Evolutionary conservation across 441 rosid genomes (phyloP), one percentile per base, ranked within the genome.

Genomic region (Gossypium gossypioides): DNA sequence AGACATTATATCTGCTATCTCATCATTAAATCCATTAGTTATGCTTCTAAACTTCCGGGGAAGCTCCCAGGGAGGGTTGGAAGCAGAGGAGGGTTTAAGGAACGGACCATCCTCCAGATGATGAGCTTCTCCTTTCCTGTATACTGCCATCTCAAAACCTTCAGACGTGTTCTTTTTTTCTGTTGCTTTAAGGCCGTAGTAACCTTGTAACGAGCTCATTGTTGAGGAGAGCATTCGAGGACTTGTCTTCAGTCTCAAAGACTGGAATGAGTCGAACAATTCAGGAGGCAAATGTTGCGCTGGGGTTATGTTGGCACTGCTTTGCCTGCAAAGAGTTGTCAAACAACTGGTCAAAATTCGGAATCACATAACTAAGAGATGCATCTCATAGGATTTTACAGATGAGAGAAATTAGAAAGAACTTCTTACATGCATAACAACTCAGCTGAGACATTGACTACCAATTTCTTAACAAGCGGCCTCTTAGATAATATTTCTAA

Each of bases 151-250:
- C 72, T 84, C 86, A 34, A 72, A 78, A 78, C 83, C 87, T 58
- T 80, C 88, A 50, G 84, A 83, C 65, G 75, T 57, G 8, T 54
- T 65, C 54, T 37, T 70, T 10, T 72, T 50, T 64, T 76, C 83
- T 48, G 76, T 46, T 69, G 88, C 79, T 75, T 81, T 74, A n/a
- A 85, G 78, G 40, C 88, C 85, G 63, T 87, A 86, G 73, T 80
- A 89, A 21, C 90, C 91, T 71, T 84, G 94, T 72, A 85, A 79
- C 3, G 89, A 83, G 65, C 68, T 82, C 91, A 87, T 89, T 13
- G 89, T 89, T 46, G 88, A 81, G 57, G 90, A 83, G 61, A 86
- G 83, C 76, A 79, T 81, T 68, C 37, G 76, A 8, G 81, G 80
- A 7, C 86, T 74, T 19, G 89, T 76, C n/a, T 76, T 81, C 61